Evolutionary conservation across 331 rosid genomes (phyloP).

Genomic region (Phaseolus coccineus): DNA sequence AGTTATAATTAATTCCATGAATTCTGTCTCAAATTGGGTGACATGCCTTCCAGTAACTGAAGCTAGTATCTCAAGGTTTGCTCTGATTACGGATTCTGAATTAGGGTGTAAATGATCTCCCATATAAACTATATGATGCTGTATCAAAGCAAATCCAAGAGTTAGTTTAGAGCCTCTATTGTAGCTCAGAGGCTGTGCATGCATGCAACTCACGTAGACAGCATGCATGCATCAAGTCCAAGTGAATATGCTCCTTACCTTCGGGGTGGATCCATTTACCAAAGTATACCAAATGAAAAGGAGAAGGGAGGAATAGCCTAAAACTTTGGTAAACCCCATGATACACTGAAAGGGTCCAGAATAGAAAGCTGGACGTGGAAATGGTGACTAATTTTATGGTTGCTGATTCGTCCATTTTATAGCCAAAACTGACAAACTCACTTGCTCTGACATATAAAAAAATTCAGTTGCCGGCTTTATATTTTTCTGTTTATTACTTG

Average conservation of each 20-base stretch:
- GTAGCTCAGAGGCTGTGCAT: neutral
- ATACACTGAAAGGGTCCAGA: conserved; percentile 25
- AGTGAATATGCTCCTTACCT: conserved; percentile 49
- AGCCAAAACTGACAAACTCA: conserved; percentile 32
- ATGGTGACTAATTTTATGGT: conserved; percentile 29
- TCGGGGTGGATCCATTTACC: conserved; percentile 54
- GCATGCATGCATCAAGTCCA: conserved; percentile 26
- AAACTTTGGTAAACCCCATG: conserved; percentile 46
- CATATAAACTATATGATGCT: conserved; percentile 76
- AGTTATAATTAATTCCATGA: neutral
- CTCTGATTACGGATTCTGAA: conserved; percentile 63
- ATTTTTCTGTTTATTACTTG: conserved; percentile 48
- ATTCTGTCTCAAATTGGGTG: conserved; percentile 5
- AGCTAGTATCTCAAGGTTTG: conserved; percentile 70
- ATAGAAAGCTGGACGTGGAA: conserved; percentile 33
- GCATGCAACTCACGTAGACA: conserved; percentile 45
- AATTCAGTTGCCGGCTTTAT: conserved; percentile 54
- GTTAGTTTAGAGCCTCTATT: conserved; percentile 10
- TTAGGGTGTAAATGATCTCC: conserved; percentile 72
- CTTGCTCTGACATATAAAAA: neutral
- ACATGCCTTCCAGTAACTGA: conserved; percentile 67
- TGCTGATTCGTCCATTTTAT: conserved; percentile 47
- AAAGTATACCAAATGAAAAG: conserved; percentile 47
- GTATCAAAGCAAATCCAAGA: conserved; percentile 24
- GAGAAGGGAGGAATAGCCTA: conserved; percentile 40